Evolutionary conservation across 108 stramenopile genomes (phyloP).

Genomic region (Epithemia pelagica): DNA sequence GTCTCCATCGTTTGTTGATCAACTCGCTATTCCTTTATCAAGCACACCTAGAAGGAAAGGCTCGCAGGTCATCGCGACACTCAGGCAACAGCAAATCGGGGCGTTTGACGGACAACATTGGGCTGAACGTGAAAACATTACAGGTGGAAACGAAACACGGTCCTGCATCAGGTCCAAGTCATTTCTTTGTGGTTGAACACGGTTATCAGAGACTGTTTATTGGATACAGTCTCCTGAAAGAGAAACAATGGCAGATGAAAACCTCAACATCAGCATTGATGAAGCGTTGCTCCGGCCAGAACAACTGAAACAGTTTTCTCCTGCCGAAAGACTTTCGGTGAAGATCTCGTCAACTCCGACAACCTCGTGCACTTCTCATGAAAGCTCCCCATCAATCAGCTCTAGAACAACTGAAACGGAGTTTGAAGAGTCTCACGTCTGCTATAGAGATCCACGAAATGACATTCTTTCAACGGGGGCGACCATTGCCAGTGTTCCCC

Average conservation of each 20-base stretch:
- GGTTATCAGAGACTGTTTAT: too few species aligned
- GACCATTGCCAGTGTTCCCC: constrained; percentile 6
- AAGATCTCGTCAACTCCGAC: not conserved
- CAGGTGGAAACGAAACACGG: too few species aligned
- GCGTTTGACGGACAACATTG: too few species aligned
- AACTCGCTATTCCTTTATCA: too few species aligned
- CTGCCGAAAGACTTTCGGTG: not conserved
- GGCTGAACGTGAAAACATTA: too few species aligned
- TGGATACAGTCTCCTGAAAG: too few species aligned
- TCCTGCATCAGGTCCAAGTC: too few species aligned
- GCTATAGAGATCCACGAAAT: not conserved
- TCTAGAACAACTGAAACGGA: not conserved
- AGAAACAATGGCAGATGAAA: not conserved
- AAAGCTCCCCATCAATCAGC: not conserved
- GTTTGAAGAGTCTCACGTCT: not conserved
- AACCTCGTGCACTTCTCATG: not conserved
- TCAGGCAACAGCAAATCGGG: too few species aligned
- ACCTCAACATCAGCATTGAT: not conserved
- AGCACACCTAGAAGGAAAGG: too few species aligned
- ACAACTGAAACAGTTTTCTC: not conserved
- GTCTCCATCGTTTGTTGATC: too few species aligned
- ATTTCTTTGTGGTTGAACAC: too few species aligned
- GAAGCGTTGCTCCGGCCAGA: not conserved
- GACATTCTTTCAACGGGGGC: not conserved
- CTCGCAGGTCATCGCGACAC: too few species aligned